These are phyloP conservation scores for Colletotrichum lentis DNA, from an alignment of 2,329 filamentous ascomycete genomes.

Conservation along the genomic window DNA sequence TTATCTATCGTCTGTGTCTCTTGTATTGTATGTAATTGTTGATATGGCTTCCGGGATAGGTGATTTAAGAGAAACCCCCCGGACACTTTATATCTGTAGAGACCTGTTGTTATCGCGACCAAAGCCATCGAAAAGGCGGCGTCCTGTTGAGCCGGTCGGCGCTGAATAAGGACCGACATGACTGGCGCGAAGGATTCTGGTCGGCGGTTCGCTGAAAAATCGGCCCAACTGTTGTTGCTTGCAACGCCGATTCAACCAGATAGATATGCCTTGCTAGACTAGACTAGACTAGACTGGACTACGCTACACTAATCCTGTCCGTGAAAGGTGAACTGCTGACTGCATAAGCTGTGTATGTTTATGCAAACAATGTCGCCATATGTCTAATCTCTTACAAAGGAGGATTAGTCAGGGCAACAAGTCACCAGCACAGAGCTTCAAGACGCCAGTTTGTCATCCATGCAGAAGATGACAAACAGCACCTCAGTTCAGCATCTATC, in stretches of 20 bases:
- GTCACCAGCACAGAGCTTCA: too few species aligned
- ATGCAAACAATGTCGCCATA: background rate
- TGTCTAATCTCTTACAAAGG: too few species aligned
- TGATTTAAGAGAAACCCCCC: too few species aligned
- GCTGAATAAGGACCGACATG: constrained; percentile 18
- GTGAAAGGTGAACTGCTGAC: background rate
- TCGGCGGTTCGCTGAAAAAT: constrained; percentile 15
- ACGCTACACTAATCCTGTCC: too few species aligned
- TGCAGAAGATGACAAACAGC: background rate
- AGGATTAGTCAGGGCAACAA: background rate
- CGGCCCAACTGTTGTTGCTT: background rate
- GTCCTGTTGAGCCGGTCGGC: constrained; percentile 20
- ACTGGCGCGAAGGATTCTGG: background rate
- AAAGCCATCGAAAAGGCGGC: background rate
- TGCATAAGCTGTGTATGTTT: background rate
- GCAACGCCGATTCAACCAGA: background rate
- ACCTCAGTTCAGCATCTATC: too few species aligned
- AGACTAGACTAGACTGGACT: too few species aligned
- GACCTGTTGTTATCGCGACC: background rate
- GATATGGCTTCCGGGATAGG: too few species aligned
- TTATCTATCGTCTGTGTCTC: background rate
- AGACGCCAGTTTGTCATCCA: background rate
- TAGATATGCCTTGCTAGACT: too few species aligned
- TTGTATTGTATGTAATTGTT: too few species aligned
- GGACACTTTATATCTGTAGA: background rate